Base-by-base conservation (phyloP, 768 basidiomycete genomes). In the Amanita rubescens region DNA sequence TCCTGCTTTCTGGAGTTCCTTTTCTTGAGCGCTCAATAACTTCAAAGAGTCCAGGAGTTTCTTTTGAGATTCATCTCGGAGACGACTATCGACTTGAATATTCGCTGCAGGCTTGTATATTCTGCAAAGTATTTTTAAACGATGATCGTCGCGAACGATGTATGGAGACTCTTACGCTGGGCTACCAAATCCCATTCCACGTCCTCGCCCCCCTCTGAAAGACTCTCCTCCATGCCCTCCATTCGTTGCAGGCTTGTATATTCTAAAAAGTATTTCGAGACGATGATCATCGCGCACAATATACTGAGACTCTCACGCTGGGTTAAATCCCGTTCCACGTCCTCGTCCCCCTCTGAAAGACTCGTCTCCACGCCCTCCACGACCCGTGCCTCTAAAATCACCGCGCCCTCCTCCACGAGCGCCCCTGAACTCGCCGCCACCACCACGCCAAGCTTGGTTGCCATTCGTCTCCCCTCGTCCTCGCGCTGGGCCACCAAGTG, bases 1-100 rank as follows among this genome's bases (percentile, higher is more conserved):
- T 48, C 47, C 47, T 33, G 27, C 32, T 5, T 8, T 32, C 19
- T 48, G 47, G 15, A 15, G 47, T 12, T 77, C 71, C 37, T 68
- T 65, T 6, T 61, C 56, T 19, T 65, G 63, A 14, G 74, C 33
- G 7, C 54, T 64, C 47, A 76, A 59, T 3, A 56, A 53, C 25
- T 65, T 65, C 55, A 76, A 70, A 0, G 70, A 61, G 6, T 61
- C 53, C 3, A 83, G 62, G 25, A 82, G 65, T 2, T 65, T 65
- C 9, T 77, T 63, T 42, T 78, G 69, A 3, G 72, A 72, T 20
- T 65, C 64, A 53, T 75, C 71, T 5, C 62, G 53, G 1, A 81
- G 60, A 17, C 78, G 75, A 3, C 65, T 53, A 55, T 80, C 78
- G n/a, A n/a, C n/a, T n/a, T n/a, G n/a, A 33, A 80, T 62, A 17